Base-by-base conservation (phyloP, 2,329 filamentous ascomycete genomes). In the Emericellopsis cladophorae region DNA sequence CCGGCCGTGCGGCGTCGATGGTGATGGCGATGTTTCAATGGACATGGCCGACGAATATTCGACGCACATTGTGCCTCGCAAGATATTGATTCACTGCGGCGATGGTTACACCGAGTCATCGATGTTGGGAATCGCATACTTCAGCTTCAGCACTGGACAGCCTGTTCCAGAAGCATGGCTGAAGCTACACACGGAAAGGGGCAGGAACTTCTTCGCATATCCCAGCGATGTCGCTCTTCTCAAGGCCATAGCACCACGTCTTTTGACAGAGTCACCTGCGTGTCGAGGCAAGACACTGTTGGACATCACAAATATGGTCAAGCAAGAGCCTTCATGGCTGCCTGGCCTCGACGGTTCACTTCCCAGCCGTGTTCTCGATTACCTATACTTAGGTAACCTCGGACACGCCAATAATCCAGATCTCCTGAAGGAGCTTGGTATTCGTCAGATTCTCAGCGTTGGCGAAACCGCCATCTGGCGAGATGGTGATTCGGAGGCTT, bases 31-130 rank as follows among this genome's bases (percentile, higher is more conserved):
- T 39, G 48, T 45, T 5, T 49, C 45, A 4, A 55, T 57, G 50
- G 45, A 43, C 7, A 41, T 38, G 29, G 43, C 48, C 23, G 42
- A 46, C 48, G 68, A 69, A 3, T 77, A 57, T 2, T 48, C 53
- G n/a, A 18, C 37, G 18, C 43, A 18, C 34, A 34, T 10, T 29
- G 34, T 18, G 29, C 67, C 77, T 42, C 68, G 78, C 46, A 88
- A 79, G 54, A 77, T 96, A 29, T 73, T 96, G 26, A 84, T 98
- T 33, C 90, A 96, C 60, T 96, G 92, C 58, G 81, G 82, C 2
- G 92, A 98, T 58, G 92, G 92, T 15, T 98, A 98, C 54, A 98
- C 92, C 0, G 92, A 98, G 60, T 90, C 84, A 1, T 88, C 88
- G 2, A 72, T 98, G 59, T 70, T 98, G 15, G 87, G 77, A 2